A percentile compares a stretch with the other conserved stretches of the same genome.
phyloP scores from a whole-genome alignment of 495 filamentous ascomycete species.

The Thozetella sp. region DNA sequence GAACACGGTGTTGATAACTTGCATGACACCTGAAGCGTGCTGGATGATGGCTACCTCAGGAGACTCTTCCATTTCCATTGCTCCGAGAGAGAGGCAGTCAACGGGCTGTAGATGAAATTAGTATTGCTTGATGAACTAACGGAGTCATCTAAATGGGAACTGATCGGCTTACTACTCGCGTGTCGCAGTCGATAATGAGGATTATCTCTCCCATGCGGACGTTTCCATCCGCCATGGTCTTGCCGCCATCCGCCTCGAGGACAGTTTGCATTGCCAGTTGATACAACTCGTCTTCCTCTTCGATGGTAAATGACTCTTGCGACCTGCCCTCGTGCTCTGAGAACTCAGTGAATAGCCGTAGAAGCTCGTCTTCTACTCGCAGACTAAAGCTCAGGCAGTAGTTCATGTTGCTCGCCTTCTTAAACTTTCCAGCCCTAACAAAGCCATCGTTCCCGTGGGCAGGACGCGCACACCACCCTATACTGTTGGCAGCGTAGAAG shows the following conservation, averaged over 20 bases:
- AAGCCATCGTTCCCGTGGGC: slow-evolving; percentile 63
- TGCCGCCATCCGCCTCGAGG: slow-evolving; percentile 64
- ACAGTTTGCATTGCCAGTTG: slow-evolving; percentile 67
- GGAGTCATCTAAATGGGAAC: too few species aligned
- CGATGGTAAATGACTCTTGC: slow-evolving; percentile 1
- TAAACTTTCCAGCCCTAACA: slow-evolving; percentile 63
- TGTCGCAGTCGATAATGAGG: slow-evolving; percentile 75
- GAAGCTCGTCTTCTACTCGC: slow-evolving; percentile 72
- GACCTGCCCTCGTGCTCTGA: slow-evolving; percentile 43
- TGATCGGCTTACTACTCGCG: slow-evolving; percentile 55
- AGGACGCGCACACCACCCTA: slow-evolving; percentile 79
- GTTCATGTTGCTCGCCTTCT: slow-evolving; percentile 88
- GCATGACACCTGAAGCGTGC: slow-evolving; percentile 81
- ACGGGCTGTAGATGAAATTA: slow-evolving; percentile 29
- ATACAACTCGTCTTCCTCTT: slow-evolving; percentile 69
- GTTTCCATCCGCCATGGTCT: slow-evolving; percentile 78
- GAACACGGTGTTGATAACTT: slow-evolving; percentile 73
- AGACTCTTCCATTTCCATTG: slow-evolving; percentile 78
- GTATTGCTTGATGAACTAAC: neutral
- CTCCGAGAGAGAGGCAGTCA: slow-evolving; percentile 77
- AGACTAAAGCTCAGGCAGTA: slow-evolving; percentile 74
- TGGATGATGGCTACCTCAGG: slow-evolving; percentile 83
- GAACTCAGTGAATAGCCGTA: slow-evolving; percentile 58
- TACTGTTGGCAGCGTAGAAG: slow-evolving; percentile 70
- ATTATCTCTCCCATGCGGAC: slow-evolving; percentile 82